These are phyloP conservation scores for Oenanthe javanica DNA, from an alignment of 140 eudicot genomes.

Conservation along the genomic window DNA sequence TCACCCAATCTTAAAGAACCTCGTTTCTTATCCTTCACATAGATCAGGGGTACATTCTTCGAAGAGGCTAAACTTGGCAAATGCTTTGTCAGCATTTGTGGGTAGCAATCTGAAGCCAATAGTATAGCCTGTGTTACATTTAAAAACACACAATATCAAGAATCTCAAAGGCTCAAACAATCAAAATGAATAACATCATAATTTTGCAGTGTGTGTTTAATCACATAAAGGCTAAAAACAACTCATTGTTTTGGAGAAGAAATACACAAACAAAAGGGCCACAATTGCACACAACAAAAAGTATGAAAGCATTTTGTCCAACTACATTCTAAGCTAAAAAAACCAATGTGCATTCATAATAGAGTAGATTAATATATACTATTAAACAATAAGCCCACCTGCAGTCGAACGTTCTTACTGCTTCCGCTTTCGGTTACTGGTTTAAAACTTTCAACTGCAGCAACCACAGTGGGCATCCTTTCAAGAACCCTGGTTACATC, in stretches of 20 bases:
- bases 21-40: conserved; percentile 53
- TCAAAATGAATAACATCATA: neutral
- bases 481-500: conserved; percentile 85
- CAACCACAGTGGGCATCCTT: conserved; percentile 41
- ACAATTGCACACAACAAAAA: neutral
- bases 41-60: conserved; percentile 63
- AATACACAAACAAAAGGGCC: neutral
- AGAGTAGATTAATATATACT: neutral
- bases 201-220: neutral
- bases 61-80: conserved; percentile 60
- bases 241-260: neutral
- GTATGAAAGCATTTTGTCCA: neutral
- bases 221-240: neutral
- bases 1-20: conserved; percentile 77
- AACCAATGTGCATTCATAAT: neutral
- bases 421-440: neutral
- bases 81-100: conserved; percentile 75
- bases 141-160: neutral
- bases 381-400: conserved; percentile 22
- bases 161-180: neutral
- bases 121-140: conserved; percentile 46
- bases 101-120: conserved; percentile 71
- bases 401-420: conserved; percentile 29
- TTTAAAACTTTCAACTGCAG: conserved; percentile 14
- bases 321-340: neutral